Conservation (phyloP, 2,329 filamentous ascomycete genomes). For the Alternaria sp. region DNA sequence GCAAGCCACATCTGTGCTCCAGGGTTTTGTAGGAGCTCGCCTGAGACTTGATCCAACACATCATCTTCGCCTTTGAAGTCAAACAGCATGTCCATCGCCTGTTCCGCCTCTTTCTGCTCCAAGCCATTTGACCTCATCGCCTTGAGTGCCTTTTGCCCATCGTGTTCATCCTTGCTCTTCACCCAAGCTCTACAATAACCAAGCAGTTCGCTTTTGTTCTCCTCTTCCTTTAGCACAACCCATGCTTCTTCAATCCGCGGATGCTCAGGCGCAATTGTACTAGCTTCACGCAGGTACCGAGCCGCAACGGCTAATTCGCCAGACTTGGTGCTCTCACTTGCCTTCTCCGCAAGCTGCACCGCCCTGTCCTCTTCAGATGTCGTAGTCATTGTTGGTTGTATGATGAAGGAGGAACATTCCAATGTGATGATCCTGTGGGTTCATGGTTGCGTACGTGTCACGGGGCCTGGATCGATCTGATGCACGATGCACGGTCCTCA, state of each 20-base stretch:
- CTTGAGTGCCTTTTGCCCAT: conserved; percentile 53
- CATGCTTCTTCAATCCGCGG: conserved; percentile 53
- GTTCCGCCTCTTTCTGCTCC: conserved; percentile 50
- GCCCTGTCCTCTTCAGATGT: conserved; percentile 42
- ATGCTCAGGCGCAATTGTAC: conserved; percentile 54
- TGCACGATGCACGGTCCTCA: conserved; percentile 29
- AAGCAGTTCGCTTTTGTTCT: conserved; percentile 48
- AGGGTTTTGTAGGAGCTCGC: conserved; percentile 46
- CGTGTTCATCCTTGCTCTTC: conserved; percentile 47
- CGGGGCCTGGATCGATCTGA: conserved; percentile 23
- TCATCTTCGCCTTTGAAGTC: conserved; percentile 54
- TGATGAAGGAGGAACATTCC: conserved; percentile 27
- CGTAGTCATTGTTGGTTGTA: conserved; percentile 37
- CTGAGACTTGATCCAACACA: conserved; percentile 53
- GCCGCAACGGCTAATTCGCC: conserved; percentile 53
- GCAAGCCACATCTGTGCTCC: conserved; percentile 55
- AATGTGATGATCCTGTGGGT: conserved; percentile 22
- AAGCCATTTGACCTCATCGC: conserved; percentile 43
- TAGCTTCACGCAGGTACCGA: conserved; percentile 55
- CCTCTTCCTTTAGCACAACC: conserved; percentile 52
- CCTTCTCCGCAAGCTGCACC: conserved; percentile 44
- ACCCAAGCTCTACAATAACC: conserved; percentile 49
- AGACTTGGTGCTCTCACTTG: conserved; percentile 36
- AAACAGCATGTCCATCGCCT: conserved; percentile 55
- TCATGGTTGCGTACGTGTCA: conserved; percentile 30